Conservation (phyloP, 2,329 filamentous ascomycete species). For the Aspergillus pseudoviridinutans region DNA sequence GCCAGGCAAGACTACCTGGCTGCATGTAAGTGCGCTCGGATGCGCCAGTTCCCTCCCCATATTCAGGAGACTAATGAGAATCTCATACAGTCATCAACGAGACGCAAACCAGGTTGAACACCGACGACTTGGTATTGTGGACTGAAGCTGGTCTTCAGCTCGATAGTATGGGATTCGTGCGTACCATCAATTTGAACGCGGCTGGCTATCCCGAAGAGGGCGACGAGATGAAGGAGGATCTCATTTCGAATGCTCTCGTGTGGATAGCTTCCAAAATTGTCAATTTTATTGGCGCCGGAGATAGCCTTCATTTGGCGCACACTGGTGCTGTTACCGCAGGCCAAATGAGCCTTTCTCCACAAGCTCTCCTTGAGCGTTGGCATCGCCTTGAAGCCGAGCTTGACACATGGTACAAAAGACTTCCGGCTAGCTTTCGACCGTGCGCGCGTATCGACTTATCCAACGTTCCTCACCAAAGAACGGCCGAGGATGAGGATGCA, state of each 20-base stretch:
- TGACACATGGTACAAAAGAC: constrained; percentile 55
- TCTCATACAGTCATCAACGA: constrained; percentile 49
- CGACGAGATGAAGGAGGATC: constrained; percentile 56
- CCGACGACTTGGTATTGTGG: constrained; percentile 61
- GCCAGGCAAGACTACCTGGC: constrained; percentile 63
- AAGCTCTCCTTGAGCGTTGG: constrained; percentile 47
- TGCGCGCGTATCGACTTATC: constrained; percentile 48
- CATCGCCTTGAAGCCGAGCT: constrained; percentile 53
- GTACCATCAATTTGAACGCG: constrained; percentile 36
- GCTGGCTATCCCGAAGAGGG: constrained; percentile 33
- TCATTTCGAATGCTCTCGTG: constrained; percentile 60
- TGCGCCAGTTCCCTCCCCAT: neutral
- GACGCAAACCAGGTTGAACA: constrained; percentile 57
- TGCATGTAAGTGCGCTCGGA: constrained; percentile 46
- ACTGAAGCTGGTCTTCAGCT: constrained; percentile 59
- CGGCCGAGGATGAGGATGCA: constrained; percentile 31
- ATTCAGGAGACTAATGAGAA: neutral
- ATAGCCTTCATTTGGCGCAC: constrained; percentile 41
- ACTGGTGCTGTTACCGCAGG: constrained; percentile 22
- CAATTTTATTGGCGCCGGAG: constrained; percentile 59
- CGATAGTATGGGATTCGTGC: constrained; percentile 50
- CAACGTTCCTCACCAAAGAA: constrained; percentile 16
- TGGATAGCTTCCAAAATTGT: constrained; percentile 65
- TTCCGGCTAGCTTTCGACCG: constrained; percentile 58
- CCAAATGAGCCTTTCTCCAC: constrained; percentile 34